These are phyloP conservation scores for Bondarzewia mesenterica DNA, from an alignment of 1,284 basidiomycete genomes.

Conservation along the genomic window DNA sequence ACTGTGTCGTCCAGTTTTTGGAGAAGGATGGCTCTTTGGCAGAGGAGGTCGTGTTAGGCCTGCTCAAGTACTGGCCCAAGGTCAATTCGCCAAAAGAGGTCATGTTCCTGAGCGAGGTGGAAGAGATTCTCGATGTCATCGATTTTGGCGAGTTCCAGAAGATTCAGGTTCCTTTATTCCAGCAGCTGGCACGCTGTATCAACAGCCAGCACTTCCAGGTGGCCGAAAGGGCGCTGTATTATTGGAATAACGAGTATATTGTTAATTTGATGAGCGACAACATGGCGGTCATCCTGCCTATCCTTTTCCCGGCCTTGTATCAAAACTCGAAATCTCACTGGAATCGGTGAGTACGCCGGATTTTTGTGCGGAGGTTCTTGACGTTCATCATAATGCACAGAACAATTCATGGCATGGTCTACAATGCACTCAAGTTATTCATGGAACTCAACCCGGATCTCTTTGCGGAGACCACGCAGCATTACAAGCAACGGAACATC, in stretches of 20 bases:
- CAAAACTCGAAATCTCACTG: constrained; percentile 97
- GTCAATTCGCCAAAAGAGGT: constrained; percentile 99
- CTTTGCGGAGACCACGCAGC: constrained; percentile 91
- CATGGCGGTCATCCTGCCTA: constrained; percentile 81
- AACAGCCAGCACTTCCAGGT: constrained; percentile 99
- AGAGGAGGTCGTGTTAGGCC: constrained; percentile 92
- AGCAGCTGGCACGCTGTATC: constrained; percentile 94
- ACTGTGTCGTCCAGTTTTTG: constrained; percentile 98
- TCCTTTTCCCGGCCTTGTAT: constrained; percentile 97
- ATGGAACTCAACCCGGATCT: constrained; percentile 99
- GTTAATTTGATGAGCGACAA: constrained; percentile 99
- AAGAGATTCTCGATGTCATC: constrained; percentile 98
- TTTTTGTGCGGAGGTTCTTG: not conserved
- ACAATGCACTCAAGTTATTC: constrained; percentile 96
- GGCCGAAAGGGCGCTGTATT: constrained; percentile 87
- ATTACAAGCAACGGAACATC: constrained; percentile 85
- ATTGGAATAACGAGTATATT: constrained; percentile 99
- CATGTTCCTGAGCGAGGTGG: constrained; percentile 99
- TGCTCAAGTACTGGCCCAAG: constrained; percentile 98
- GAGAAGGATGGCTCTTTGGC: constrained; percentile 94
- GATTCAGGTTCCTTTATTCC: constrained; percentile 91
- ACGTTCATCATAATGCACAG: constrained; percentile 32
- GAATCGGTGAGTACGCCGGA: constrained; percentile 73
- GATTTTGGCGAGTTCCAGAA: constrained; percentile 96
- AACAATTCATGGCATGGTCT: constrained; percentile 98